A percentile compares a stretch with the other conserved stretches of the same genome.
Conservation (phyloP, 306 rosid genomes). For the Castanea crenata region DNA sequence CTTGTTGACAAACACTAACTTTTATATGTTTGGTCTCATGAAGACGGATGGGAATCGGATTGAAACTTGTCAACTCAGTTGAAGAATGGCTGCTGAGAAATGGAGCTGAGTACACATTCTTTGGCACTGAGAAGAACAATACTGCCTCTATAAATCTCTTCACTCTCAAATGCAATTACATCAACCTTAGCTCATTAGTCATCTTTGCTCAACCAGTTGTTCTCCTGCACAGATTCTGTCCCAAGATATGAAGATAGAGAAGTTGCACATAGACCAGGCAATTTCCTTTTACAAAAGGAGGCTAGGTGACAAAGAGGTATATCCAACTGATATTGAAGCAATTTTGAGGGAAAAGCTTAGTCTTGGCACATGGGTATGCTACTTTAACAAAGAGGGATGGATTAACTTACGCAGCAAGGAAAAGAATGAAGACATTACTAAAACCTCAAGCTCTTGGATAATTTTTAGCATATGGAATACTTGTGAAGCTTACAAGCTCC, state of each 20-base stretch:
- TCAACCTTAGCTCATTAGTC: slow-evolving; percentile 51
- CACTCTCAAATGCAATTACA: slow-evolving; percentile 58
- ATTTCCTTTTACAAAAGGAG: slow-evolving; percentile 46
- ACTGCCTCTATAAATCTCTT: slow-evolving; percentile 59
- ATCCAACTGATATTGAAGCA: slow-evolving; percentile 55
- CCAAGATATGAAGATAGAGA: slow-evolving; percentile 47
- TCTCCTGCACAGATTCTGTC: slow-evolving; percentile 36
- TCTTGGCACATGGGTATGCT: slow-evolving; percentile 73
- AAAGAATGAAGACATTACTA: slow-evolving; percentile 20
- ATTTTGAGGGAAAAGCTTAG: slow-evolving; percentile 65
- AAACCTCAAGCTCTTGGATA: slow-evolving; percentile 54
- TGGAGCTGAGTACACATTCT: slow-evolving; percentile 58
- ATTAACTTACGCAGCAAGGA: slow-evolving; percentile 26
- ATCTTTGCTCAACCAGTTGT: slow-evolving; percentile 51
- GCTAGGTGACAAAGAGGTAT: slow-evolving; percentile 48
- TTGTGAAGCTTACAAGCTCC: slow-evolving; percentile 58
- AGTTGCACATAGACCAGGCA: slow-evolving; percentile 48
- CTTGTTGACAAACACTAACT: not conserved
- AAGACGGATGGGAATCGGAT: slow-evolving; percentile 54
- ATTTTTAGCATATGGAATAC: slow-evolving; percentile 72
- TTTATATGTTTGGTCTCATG: not conserved
- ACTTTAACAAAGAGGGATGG: slow-evolving; percentile 52
- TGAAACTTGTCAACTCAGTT: slow-evolving; percentile 54
- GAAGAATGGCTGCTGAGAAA: slow-evolving; percentile 75
- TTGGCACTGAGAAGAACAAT: slow-evolving; percentile 62